Evolutionary conservation across 169 alveolate species (phyloP), one percentile per base, ranked within the genome.

Genomic region (Plasmodium falciparum): DNA sequence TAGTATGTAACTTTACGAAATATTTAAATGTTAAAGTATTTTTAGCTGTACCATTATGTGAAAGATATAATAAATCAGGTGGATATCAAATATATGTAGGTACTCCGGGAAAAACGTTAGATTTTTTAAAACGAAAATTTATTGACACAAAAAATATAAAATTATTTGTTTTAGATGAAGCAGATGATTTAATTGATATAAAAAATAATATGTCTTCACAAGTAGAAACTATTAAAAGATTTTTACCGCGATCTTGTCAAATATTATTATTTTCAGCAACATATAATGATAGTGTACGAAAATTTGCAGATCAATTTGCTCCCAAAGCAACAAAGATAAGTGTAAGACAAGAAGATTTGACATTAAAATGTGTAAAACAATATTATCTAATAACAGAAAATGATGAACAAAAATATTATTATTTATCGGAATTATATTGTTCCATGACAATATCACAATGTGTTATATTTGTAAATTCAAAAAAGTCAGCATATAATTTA

Each of bases 71-170:
- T 54, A 88, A 93, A 61, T 74, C 89, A 2, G 93, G 88, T 33
- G 96, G 95, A 12, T 93, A 93, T 45, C 99, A 98, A 83, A 95
- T 98, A 52, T 96, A 98, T 20, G 98, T 98, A 43, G 99, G 99
- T 26, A 99, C 99, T 3, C 99, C 99, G 17, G 99, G 99, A 15
- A 97, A 98, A 94, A 97, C 98, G 26, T 89, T 96, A 93, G 99
- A 98, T 70, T 94, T 98, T 96, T 89, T 98, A 76, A 96, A 96
- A 88, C 97, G 98, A 86, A 95, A 97, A 76, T 76, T 74, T 76
- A 93, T 97, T 66, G 93, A 94, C 59, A 90, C 96, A 17, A 86
- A 61, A 43, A 66, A 75, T 65, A 92, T 96, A 61, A 93, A 76
- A 62, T 74, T 96, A 88, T 89, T 97, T 85, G 98, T 97, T 12